phyloP scores from a whole-genome alignment of 2,329 filamentous ascomycete species.

The Pseudocercospora musae region DNA sequence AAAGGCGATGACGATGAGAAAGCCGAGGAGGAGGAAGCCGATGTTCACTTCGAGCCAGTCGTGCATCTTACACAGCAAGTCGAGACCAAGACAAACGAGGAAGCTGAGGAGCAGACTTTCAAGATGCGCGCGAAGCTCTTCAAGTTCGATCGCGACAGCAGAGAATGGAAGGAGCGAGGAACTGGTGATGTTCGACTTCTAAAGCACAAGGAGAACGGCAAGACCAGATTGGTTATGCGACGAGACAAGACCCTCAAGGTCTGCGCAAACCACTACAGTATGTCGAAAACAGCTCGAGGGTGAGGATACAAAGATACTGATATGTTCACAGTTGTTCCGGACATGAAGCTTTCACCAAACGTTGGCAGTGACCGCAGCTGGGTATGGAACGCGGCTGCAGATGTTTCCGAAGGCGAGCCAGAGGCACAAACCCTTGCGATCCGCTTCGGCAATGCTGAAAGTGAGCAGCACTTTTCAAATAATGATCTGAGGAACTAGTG shows the following conservation, averaged over 20 bases:
- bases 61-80: slow-evolving; percentile 95
- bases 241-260: slow-evolving; percentile 99
- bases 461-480: slow-evolving; percentile 52
- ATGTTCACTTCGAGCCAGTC: slow-evolving; percentile 96
- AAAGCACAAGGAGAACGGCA: slow-evolving; percentile 98
- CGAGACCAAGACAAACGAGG: slow-evolving; percentile 96
- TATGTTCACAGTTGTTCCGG: slow-evolving; percentile 70
- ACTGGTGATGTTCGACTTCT: slow-evolving; percentile 93
- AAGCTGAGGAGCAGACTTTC: slow-evolving; percentile 94
- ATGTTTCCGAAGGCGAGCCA: slow-evolving; percentile 96
- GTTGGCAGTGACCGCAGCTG: slow-evolving; percentile 97
- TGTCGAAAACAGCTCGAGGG: slow-evolving; percentile 36
- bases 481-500: not conserved
- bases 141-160: slow-evolving; percentile 87
- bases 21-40: slow-evolving; percentile 62
- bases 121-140: slow-evolving; percentile 99
- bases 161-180: slow-evolving; percentile 99
- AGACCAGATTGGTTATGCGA: slow-evolving; percentile 97
- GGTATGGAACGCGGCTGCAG: slow-evolving; percentile 98
- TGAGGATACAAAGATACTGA: slow-evolving; percentile 18
- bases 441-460: slow-evolving; percentile 95
- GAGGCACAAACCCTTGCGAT: slow-evolving; percentile 96
- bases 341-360: slow-evolving; percentile 98
- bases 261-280: slow-evolving; percentile 99
- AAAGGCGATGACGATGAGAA: slow-evolving; percentile 38